Evolutionary conservation across 306 rosid species (phyloP), one percentile per base, ranked within the genome.

Genomic region (Acacia melanoxylon): DNA sequence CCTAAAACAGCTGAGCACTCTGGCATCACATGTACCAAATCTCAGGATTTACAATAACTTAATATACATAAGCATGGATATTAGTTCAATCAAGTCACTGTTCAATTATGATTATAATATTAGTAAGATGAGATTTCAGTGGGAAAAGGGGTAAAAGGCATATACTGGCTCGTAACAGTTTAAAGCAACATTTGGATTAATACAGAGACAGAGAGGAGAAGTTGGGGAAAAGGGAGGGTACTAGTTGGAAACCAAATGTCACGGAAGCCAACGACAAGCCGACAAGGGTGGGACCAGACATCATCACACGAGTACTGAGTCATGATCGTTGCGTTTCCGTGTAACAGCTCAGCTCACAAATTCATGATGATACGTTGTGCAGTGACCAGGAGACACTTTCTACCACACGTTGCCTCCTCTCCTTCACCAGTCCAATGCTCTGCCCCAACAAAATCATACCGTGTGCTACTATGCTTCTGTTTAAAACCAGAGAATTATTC

Each of bases 251-350:
- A 63, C 10, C 69, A n/a, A 49, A 9, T 73, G 82, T 76, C 71
- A 74, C 17, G 56, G 76, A 67, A 33, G 68, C 83, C 78, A 35
- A 89, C 82, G 91, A 90, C 94, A 92, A 88, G 29, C 86, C 87
- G 94, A 89, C 97, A 90, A 65, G 62, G 71, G 82, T 14, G 85
- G 89, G 92, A 20, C 91, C 91, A 10, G 22, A 70, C 54, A 68
- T 68, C 54, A 67, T 62, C 75, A 68, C 83, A 80, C 46, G 49
- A 70, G 49, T 51, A 51, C 8, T 3, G 78, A 81, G 66, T 74
- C 65, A 16, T 6, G 19, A 76, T 31, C 4, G 42, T n/a, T 10
- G 15, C 19, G 78, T 83, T 78, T 0, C 84, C 89, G 5, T 9
- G 31, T 3, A 22, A 56, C 29, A 56, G 35, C 68, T 25, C 68